Evolutionary conservation across 108 stramenopile genomes (phyloP).

Genomic region (Heterococcus sp.): DNA sequence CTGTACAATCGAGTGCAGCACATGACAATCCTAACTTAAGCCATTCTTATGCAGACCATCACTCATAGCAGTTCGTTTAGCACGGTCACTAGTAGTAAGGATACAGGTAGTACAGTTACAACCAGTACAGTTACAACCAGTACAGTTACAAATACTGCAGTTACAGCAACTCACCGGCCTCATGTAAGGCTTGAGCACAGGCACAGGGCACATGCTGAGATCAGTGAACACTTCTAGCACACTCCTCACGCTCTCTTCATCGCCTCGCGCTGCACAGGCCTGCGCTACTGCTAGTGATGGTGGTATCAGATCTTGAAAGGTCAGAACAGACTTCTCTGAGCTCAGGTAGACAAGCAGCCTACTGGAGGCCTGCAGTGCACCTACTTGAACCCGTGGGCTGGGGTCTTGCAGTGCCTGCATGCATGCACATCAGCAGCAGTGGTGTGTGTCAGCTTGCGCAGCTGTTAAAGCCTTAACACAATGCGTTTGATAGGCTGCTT

Average conservation of each 20-base stretch:
- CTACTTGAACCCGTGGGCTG: slow-evolving; percentile 40
- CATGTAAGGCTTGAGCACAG: slow-evolving; percentile 40
- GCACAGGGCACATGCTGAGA: slow-evolving; percentile 67
- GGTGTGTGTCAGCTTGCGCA: no score
- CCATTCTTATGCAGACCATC: no score
- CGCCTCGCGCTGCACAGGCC: slow-evolving; percentile 38
- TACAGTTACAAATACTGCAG: no score
- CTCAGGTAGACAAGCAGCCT: slow-evolving; percentile 40
- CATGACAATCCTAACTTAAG: no score
- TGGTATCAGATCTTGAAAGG: slow-evolving; percentile 39
- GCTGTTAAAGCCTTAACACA: no score
- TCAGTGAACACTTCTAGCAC: slow-evolving; percentile 73
- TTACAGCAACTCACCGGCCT: not conserved
- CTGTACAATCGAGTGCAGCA: no score
- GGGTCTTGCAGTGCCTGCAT: not conserved
- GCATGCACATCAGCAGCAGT: no score
- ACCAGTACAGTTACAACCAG: no score
- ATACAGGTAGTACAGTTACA: no score
- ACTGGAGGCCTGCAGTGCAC: slow-evolving; percentile 36
- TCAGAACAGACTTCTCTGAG: slow-evolving; percentile 41
- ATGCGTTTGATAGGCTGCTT: no score
- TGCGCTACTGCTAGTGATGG: slow-evolving; percentile 47
- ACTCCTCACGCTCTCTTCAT: slow-evolving; percentile 63
- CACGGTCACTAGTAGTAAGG: no score
- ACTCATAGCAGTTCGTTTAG: no score